Percentiles rank a stretch among this genome's conserved stretches.
Evolutionary conservation across 2,329 filamentous ascomycete genomes (phyloP).

Genomic region (Elsinoe fawcettii): DNA sequence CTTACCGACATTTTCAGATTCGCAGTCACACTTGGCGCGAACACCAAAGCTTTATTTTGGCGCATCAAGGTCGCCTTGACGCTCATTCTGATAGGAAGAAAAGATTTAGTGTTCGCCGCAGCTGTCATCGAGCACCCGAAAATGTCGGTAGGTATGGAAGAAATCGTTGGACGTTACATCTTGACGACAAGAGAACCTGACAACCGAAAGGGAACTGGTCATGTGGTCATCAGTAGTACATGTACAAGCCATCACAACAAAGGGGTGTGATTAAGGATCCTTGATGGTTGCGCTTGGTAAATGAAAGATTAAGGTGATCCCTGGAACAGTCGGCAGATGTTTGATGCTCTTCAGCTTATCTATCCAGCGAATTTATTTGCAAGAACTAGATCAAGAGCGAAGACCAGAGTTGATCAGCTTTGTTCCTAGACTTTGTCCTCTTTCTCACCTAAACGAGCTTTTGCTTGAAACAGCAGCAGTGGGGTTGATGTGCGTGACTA

Average conservation of each 20-base stretch:
- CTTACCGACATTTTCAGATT: no score
- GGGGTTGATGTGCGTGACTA: neutral
- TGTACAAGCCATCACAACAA: neutral
- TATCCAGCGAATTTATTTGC: neutral
- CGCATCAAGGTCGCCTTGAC: no score
- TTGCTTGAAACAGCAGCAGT: neutral
- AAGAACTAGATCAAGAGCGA: neutral
- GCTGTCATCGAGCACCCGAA: no score
- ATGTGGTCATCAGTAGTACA: neutral
- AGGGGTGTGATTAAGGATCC: neutral
- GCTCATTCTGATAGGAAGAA: no score
- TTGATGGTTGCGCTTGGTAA: constrained; percentile 3
- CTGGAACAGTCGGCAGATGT: constrained; percentile 6
- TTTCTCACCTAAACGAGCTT: neutral
- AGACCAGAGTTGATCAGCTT: neutral
- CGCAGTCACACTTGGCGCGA: no score
- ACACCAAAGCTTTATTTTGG: no score
- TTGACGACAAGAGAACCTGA: constrained; percentile 36
- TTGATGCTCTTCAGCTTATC: neutral
- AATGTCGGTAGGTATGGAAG: constrained; percentile 85
- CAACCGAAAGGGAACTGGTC: constrained; percentile 6
- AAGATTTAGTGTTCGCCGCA: no score
- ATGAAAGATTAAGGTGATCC: constrained; percentile 9
- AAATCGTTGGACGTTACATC: constrained; percentile 90
- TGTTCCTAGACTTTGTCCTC: neutral